Percentiles rank a stretch among this genome's conserved stretches.
phyloP scores from a whole-genome alignment of 768 basidiomycete species.

The Lenzites betulinus region DNA sequence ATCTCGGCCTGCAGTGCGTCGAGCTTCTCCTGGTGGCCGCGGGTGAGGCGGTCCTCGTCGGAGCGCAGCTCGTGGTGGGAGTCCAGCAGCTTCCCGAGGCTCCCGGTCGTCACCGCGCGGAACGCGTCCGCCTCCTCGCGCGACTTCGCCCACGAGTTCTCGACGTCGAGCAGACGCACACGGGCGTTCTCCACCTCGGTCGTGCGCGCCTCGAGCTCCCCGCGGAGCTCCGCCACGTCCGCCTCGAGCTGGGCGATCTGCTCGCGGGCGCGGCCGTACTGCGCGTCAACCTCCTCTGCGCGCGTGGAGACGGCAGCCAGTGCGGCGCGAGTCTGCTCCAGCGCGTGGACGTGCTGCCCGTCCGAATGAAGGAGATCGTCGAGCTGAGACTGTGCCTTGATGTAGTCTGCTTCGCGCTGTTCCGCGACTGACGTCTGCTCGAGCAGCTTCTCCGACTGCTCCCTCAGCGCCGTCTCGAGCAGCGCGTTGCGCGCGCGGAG shows the following conservation, averaged over 20 bases:
- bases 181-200: constrained; percentile 74
- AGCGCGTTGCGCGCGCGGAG: constrained; percentile 64
- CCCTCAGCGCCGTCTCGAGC: constrained; percentile 68
- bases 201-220: constrained; percentile 76
- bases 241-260: constrained; percentile 70
- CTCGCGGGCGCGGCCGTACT: constrained; percentile 69
- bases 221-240: constrained; percentile 76
- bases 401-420: constrained; percentile 78
- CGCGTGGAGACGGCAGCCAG: constrained; percentile 75
- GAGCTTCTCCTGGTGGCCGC: constrained; percentile 81
- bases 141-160: constrained; percentile 90
- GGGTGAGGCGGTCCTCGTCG: constrained; percentile 75
- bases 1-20: constrained; percentile 80
- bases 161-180: constrained; percentile 70
- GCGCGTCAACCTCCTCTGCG: constrained; percentile 74
- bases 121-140: constrained; percentile 92
- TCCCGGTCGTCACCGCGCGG: constrained; percentile 81
- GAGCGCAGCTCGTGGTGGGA: constrained; percentile 83
- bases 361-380: constrained; percentile 70
- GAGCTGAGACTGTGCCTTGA: constrained; percentile 62
- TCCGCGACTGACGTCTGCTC: constrained; percentile 72
- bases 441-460: constrained; percentile 75
- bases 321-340: constrained; percentile 83
- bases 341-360: constrained; percentile 83
- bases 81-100: constrained; percentile 84